Base-by-base conservation (phyloP, 495 filamentous ascomycete species). In the Sphaerosporella brunnea region DNA sequence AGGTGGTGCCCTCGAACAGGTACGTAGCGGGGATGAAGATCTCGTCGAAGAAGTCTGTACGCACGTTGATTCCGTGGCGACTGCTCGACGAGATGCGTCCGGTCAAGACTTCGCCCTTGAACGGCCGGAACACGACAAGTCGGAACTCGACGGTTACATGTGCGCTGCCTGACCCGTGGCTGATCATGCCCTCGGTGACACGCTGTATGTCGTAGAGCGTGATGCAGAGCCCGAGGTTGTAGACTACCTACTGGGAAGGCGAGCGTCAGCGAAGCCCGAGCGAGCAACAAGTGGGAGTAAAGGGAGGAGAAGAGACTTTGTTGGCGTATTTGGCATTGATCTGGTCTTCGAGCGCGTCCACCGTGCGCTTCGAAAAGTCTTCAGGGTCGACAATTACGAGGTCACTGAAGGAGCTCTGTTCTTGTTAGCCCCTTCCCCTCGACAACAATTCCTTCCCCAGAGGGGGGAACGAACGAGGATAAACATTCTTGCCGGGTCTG, bases 261-360 rank as follows among this genome's bases (percentile, higher is more conserved):
- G 66, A n/a, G 65, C 62, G 49, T 63, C 45, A 43, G 11, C 0
- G 10, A 43, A 30, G 24, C 15, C 35, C 2, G 39, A 26, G 38
- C 16, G 21, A 0, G 16, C 23, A 21, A 50, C 37, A 50, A 32
- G 18, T 13, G 25, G 18, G n/a, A 23, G 2, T 19, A n/a, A n/a
- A n/a, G n/a, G 36, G 4, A 64, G 34, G 44, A 82, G 19, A 38
- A n/a, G n/a, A n/a, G 46, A 83, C 80, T 64, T 85, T 88, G 68
- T 97, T 92, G 44, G 88, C 77, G 64, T 93, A 97, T 66, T 96
- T 97, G 47, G 75, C 72, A 55, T 96, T 93, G 66, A 97, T 86
- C 52, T 82, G 84, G 62, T 96, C 86, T 64, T 94, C 83, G 50
- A 97, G 78, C 1, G 83, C 82, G 26, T 79, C 71, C 4, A 69